These are phyloP conservation scores for Erigeron canadensis DNA, from an alignment of 129 eudicot species.

Conservation along the genomic window DNA sequence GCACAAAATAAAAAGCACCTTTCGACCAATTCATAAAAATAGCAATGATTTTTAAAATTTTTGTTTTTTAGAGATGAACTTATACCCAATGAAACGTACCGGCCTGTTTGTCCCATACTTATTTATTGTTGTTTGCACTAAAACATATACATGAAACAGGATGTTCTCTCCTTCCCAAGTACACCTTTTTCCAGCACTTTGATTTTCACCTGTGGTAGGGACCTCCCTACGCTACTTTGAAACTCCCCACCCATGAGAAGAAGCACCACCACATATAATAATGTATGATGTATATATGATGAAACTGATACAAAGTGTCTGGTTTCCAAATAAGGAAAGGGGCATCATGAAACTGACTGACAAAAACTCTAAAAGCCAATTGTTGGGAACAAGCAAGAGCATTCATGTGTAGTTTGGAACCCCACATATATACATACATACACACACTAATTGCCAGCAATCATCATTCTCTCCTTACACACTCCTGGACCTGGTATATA, in stretches of 20 bases:
- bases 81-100: conserved; percentile 3
- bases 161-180: conserved; percentile 17
- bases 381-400: conserved; percentile 31
- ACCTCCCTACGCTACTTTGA: conserved; percentile 11
- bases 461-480: conserved; percentile 3
- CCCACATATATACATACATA: no score
- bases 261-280: background rate
- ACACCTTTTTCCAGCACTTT: conserved; percentile 3
- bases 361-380: conserved; percentile 16
- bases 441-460: conserved; percentile 18
- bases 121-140: conserved; percentile 14
- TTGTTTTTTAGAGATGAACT: background rate
- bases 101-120: conserved; percentile 24
- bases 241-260: background rate
- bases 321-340: conserved; percentile 24
- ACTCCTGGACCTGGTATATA: no score
- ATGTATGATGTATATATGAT: conserved; percentile 12
- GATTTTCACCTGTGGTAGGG: conserved; percentile 25
- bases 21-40: no score
- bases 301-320: conserved; percentile 34
- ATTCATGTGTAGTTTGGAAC: conserved; percentile 23
- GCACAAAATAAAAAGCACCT: no score
- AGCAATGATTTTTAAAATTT: no score
- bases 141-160: conserved; percentile 7
- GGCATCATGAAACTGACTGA: conserved; percentile 38